Evolutionary conservation across 1,284 basidiomycete species (phyloP).

Genomic region (Marasmius oreades): DNA sequence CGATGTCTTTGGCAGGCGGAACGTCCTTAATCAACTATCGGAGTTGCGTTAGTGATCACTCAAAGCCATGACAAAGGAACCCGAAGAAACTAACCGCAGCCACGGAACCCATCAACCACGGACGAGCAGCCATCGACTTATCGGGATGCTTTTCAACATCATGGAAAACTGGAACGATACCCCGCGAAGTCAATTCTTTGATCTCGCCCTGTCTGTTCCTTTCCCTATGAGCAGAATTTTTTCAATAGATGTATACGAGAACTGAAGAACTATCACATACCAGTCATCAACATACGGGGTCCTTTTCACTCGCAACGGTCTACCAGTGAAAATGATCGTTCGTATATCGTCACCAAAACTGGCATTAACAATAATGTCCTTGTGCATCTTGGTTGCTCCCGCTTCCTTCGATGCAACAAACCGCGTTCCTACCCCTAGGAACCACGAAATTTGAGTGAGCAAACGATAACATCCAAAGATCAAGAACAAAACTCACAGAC

Average conservation of each 20-base stretch:
- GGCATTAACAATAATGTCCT: slow-evolving; percentile 66
- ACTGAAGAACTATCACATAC: no score
- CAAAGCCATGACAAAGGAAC: background rate
- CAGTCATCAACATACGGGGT: slow-evolving; percentile 81
- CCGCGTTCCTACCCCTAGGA: slow-evolving; percentile 69
- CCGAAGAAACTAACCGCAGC: slow-evolving; percentile 12
- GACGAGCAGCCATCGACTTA: slow-evolving; percentile 37
- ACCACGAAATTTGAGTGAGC: slow-evolving; percentile 3
- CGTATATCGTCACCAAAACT: slow-evolving; percentile 70
- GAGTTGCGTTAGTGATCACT: background rate
- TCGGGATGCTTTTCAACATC: slow-evolving; percentile 78
- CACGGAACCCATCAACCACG: slow-evolving; percentile 20
- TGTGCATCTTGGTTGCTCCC: slow-evolving; percentile 78
- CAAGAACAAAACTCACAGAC: slow-evolving; percentile 57
- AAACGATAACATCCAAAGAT: background rate
- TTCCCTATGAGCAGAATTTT: slow-evolving; percentile 39
- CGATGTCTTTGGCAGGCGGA: slow-evolving; percentile 59
- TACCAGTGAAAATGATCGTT: slow-evolving; percentile 85
- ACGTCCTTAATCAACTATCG: slow-evolving; percentile 51
- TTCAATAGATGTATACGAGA: no score
- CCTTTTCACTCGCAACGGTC: slow-evolving; percentile 79
- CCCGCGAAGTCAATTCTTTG: slow-evolving; percentile 70
- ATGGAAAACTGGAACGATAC: slow-evolving; percentile 68
- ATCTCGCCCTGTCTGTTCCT: slow-evolving; percentile 70
- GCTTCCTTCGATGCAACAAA: slow-evolving; percentile 86